Conservation (phyloP, 352 stramenopile genomes). For the Globisporangium middletonii region DNA sequence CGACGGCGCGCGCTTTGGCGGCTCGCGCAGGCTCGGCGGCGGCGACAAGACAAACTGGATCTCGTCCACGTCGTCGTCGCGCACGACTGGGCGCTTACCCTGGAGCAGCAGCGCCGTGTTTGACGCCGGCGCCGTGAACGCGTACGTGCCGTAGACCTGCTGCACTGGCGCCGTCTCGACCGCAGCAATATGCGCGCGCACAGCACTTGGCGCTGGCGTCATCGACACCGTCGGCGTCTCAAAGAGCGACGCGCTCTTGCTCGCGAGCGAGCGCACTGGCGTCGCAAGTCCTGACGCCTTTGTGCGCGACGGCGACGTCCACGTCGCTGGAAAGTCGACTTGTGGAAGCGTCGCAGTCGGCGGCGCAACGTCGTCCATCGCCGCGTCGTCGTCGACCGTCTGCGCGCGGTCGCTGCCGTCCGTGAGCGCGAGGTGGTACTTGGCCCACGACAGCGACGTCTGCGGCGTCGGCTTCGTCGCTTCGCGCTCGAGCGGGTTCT, state of each 20-base stretch:
- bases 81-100: constrained; percentile 8
- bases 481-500: constrained; percentile 71
- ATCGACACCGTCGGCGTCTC: constrained; percentile 31
- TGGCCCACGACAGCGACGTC: constrained; percentile 79
- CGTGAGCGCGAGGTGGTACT: constrained; percentile 67
- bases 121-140: constrained; percentile 44
- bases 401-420: constrained; percentile 20
- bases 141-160: constrained; percentile 28
- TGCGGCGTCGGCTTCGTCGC: constrained; percentile 67
- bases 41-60: constrained; percentile 66
- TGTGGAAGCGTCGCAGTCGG: constrained; percentile 51
- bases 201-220: constrained; percentile 18
- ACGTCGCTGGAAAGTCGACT: constrained; percentile 24
- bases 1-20: constrained; percentile 32
- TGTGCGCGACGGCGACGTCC: not conserved
- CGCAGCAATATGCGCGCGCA: constrained; percentile 1
- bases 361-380: constrained; percentile 31
- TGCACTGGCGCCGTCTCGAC: not conserved
- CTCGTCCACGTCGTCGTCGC: constrained; percentile 31
- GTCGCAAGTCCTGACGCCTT: not conserved
- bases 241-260: constrained; percentile 11
- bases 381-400: constrained; percentile 12
- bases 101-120: constrained; percentile 10
- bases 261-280: not conserved
- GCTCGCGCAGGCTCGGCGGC: constrained; percentile 46